Evolutionary conservation across 306 rosid species (phyloP), one percentile per base, ranked within the genome.

Genomic region (Acacia crassicarpa): DNA sequence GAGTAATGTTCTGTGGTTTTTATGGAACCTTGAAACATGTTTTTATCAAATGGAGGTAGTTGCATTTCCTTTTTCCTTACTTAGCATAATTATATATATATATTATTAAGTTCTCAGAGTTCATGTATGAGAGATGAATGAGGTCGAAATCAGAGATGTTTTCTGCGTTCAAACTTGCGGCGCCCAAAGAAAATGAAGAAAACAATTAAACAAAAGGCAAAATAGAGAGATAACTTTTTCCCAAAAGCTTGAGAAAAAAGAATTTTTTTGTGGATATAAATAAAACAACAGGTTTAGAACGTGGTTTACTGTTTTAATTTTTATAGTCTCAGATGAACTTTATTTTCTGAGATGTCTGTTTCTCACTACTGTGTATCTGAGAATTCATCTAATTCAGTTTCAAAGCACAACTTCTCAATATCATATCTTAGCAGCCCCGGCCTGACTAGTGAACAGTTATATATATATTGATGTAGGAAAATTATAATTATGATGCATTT

Each of bases 121-220:
- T 73, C 61, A 48, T 86, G 89, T 90, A 81, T 82, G 91, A 75
- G 51, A 73, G 70, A 22, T 65, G 59, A 22, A 33, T 83, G 74
- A 67, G 51, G 48, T 15, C 49, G 70, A 33, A 48, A 43, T 2
- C 45, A 78, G 74, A 45, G 33, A 22, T 22, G 63, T 35, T 68
- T 62, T 83, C 49, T 33, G 20, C 65, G 65, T 83, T 82, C 88
- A 88, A 83, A 81, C 74, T 58, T 73, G 45, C 83, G 81, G 87
- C 84, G 84, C 84, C 72, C 65, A 78, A 74, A 67, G 78, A 45
- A 76, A 81, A 45, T 48, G 43, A 67, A 27, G 5, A 16, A 58
- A 58, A 22, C 61, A 9, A 58, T 22, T 9, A 61, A 63, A 46
- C 65, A 5, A 49, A 38, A 23, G 27, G n/a, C 51, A 51, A 15